Percentiles rank a stretch among this genome's conserved stretches.
phyloP scores from a whole-genome alignment of 768 basidiomycete species.

The Cystoderma amianthinum region DNA sequence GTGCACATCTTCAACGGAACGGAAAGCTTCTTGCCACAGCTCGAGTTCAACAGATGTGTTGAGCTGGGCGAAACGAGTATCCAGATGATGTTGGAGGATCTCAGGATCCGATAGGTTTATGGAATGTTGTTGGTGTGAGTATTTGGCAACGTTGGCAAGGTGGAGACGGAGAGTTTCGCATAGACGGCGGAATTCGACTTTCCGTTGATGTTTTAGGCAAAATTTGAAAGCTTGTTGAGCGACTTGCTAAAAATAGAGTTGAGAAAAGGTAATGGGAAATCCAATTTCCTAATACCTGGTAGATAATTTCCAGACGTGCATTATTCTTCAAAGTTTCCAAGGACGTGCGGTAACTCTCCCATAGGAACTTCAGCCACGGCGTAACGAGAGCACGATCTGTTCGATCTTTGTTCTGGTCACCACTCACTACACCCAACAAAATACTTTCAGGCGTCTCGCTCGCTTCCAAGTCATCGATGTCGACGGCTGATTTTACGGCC shows the following conservation, averaged over 20 bases:
- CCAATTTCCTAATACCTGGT: slow-evolving; percentile 58
- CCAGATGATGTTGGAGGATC: slow-evolving; percentile 91
- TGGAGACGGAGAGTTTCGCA: slow-evolving; percentile 96
- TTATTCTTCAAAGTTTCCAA: slow-evolving; percentile 96
- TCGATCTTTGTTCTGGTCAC: slow-evolving; percentile 85
- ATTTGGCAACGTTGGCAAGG: slow-evolving; percentile 90
- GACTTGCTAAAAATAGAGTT: slow-evolving; percentile 55
- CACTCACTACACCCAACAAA: slow-evolving; percentile 83
- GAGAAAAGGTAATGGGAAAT: neutral
- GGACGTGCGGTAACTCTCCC: slow-evolving; percentile 96
- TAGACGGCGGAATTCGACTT: slow-evolving; percentile 94
- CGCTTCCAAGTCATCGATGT: slow-evolving; percentile 93
- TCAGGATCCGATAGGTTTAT: slow-evolving; percentile 96
- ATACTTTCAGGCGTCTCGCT: slow-evolving; percentile 93
- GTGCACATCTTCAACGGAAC: slow-evolving; percentile 97
- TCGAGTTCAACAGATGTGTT: slow-evolving; percentile 97
- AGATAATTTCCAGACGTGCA: slow-evolving; percentile 84
- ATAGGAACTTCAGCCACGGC: slow-evolving; percentile 97
- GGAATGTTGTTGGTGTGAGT: slow-evolving; percentile 86
- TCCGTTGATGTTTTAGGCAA: slow-evolving; percentile 88
- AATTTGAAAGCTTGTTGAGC: slow-evolving; percentile 97
- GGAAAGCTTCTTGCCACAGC: slow-evolving; percentile 98
- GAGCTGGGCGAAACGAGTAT: slow-evolving; percentile 94
- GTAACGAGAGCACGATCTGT: slow-evolving; percentile 94
- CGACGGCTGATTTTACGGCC: slow-evolving; percentile 65